These are phyloP conservation scores for Fomitopsis betulina DNA, from an alignment of 1,284 basidiomycete species.

Conservation along the genomic window DNA sequence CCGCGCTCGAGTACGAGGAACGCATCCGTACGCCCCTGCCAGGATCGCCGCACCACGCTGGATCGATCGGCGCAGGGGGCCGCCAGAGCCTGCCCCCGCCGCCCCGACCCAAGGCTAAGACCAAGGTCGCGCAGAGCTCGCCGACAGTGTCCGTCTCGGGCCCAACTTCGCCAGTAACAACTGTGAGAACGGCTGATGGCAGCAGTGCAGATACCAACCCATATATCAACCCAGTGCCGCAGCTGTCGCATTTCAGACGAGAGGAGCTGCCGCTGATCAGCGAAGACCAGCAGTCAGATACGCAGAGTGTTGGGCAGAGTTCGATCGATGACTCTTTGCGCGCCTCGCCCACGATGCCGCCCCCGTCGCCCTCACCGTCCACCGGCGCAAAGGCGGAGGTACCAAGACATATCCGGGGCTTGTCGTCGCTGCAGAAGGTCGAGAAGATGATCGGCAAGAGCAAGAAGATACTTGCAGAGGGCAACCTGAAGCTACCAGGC, in stretches of 20 bases:
- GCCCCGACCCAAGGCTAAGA: constrained; percentile 8
- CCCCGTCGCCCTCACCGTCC: neutral
- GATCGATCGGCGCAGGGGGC: neutral
- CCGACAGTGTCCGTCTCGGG: constrained; percentile 10
- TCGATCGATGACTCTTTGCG: constrained; percentile 1
- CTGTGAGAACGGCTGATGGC: constrained; percentile 11
- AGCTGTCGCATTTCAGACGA: constrained; percentile 17
- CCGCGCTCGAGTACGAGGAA: constrained; percentile 57
- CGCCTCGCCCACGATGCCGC: neutral
- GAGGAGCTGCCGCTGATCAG: constrained; percentile 6
- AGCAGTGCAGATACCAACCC: constrained; percentile 32
- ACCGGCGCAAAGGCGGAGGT: neutral
- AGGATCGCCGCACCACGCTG: neutral
- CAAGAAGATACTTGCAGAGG: constrained; percentile 18
- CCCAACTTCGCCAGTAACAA: constrained; percentile 14
- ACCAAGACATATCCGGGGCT: constrained; percentile 16
- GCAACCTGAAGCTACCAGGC: constrained; percentile 7
- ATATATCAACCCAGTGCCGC: constrained; percentile 44
- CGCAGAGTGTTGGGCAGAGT: neutral
- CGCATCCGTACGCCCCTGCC: constrained; percentile 16
- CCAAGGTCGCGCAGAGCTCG: constrained; percentile 4
- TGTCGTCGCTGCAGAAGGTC: constrained; percentile 29
- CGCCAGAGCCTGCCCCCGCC: constrained; percentile 11
- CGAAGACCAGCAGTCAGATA: neutral
- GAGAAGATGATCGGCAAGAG: constrained; percentile 33